phyloP scores from a whole-genome alignment of 345 rosid species.

The Brassica cretica region DNA sequence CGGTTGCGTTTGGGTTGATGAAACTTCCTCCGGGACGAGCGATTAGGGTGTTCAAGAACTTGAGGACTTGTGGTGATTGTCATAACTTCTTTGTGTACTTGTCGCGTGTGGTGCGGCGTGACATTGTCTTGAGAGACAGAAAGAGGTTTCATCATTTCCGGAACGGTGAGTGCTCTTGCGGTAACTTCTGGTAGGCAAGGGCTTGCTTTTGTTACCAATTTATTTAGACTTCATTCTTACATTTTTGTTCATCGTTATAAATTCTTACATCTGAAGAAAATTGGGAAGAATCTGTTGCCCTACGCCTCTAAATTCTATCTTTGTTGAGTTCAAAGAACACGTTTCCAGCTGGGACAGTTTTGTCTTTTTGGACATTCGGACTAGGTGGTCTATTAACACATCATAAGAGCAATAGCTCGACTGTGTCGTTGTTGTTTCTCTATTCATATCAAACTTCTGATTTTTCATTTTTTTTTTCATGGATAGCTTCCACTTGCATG shows the following conservation, averaged over 20 bases:
- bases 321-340: neutral
- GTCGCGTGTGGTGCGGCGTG: conserved; percentile 37
- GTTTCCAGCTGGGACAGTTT: neutral
- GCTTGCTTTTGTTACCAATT: neutral
- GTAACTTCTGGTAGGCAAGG: conserved; percentile 40
- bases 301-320: neutral
- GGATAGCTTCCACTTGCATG: no score
- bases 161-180: conserved; percentile 41
- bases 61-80: conserved; percentile 46
- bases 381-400: neutral
- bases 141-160: conserved; percentile 46
- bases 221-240: neutral
- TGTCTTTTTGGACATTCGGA: neutral
- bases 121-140: conserved; percentile 40
- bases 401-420: no score
- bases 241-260: neutral
- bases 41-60: conserved; percentile 42
- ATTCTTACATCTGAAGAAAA: neutral
- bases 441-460: no score
- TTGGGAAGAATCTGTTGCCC: neutral
- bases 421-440: no score
- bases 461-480: no score
- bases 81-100: conserved; percentile 37
- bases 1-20: conserved; percentile 41
- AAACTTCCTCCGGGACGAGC: conserved; percentile 37